A percentile compares a stretch with the other conserved stretches of the same genome.
Conservation (phyloP, 176 grass and related monocot species). For the Ampelocalamus luodianensis region DNA sequence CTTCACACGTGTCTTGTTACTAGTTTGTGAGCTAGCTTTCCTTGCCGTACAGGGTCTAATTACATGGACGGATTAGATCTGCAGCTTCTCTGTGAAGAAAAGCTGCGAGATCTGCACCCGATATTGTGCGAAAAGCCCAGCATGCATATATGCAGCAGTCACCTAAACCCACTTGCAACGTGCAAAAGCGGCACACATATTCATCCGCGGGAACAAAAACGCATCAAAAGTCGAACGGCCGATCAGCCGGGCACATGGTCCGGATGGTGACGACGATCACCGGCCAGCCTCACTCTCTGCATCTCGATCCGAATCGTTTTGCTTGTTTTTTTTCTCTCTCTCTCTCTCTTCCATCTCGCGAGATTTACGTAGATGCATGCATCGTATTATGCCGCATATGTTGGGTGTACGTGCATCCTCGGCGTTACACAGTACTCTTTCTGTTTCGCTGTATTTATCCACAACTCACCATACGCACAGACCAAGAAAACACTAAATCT, state of each 20-base stretch:
- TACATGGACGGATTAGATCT: background rate
- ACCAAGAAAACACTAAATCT: too few relatives aligned
- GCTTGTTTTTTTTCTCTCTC: too few relatives aligned
- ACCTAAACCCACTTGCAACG: background rate
- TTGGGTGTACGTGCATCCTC: too few relatives aligned
- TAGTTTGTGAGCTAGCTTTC: too few relatives aligned
- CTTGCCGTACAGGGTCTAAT: background rate
- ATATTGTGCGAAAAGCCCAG: background rate
- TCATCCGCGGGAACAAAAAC: background rate
- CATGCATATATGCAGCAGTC: background rate
- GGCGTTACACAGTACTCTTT: too few relatives aligned
- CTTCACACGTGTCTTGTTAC: too few relatives aligned
- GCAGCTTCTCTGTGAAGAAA: background rate
- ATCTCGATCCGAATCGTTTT: background rate
- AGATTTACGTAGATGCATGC: too few relatives aligned
- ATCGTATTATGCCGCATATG: too few relatives aligned
- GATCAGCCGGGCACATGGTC: background rate
- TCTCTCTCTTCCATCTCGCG: too few relatives aligned
- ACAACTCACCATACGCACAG: too few relatives aligned
- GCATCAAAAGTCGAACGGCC: background rate
- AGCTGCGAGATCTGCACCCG: background rate
- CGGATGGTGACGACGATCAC: background rate
- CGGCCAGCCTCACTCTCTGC: background rate
- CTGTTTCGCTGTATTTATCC: too few relatives aligned
- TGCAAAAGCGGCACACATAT: background rate